Conservation (phyloP, 2,329 filamentous ascomycete genomes). For the Colletotrichum cereale region DNA sequence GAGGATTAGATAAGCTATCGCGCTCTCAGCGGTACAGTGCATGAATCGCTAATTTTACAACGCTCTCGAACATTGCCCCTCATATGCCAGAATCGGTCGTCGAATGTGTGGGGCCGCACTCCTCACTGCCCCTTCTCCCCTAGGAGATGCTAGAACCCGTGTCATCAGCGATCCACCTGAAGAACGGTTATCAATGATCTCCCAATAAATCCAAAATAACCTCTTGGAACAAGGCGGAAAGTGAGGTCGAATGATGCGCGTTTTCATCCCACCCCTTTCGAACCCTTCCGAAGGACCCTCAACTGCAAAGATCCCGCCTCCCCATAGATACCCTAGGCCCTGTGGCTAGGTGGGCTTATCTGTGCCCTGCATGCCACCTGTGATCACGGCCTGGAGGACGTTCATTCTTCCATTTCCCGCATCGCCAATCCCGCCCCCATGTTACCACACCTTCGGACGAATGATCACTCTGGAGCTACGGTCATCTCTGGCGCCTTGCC, state of each 20-base stretch:
- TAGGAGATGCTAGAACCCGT: slow-evolving; percentile 6
- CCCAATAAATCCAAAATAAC: slow-evolving; percentile 39
- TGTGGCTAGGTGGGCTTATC: slow-evolving; percentile 3
- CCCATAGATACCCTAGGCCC: background rate
- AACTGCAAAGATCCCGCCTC: background rate
- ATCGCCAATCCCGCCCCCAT: slow-evolving; percentile 26
- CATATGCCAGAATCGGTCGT: slow-evolving; percentile 28
- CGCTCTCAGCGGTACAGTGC: slow-evolving; percentile 2
- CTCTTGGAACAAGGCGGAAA: slow-evolving; percentile 28
- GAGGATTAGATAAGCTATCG: slow-evolving; percentile 40
- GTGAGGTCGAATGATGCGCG: slow-evolving; percentile 28
- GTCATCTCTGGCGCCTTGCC: slow-evolving; percentile 27
- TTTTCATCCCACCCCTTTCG: slow-evolving; percentile 16
- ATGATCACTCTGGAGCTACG: slow-evolving; percentile 14
- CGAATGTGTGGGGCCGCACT: slow-evolving; percentile 5
- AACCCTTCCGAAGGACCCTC: slow-evolving; percentile 4
- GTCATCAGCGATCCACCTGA: slow-evolving; percentile 37
- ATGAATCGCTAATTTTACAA: slow-evolving; percentile 37
- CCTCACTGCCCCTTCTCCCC: background rate
- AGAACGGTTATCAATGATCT: slow-evolving; percentile 35
- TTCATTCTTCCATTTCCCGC: background rate
- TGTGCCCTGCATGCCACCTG: slow-evolving; percentile 13
- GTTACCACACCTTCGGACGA: slow-evolving; percentile 29
- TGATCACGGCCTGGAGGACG: background rate
- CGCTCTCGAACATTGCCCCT: slow-evolving; percentile 31